Base-by-base conservation (phyloP, 352 stramenopile genomes). In the Pythium biforme region DNA sequence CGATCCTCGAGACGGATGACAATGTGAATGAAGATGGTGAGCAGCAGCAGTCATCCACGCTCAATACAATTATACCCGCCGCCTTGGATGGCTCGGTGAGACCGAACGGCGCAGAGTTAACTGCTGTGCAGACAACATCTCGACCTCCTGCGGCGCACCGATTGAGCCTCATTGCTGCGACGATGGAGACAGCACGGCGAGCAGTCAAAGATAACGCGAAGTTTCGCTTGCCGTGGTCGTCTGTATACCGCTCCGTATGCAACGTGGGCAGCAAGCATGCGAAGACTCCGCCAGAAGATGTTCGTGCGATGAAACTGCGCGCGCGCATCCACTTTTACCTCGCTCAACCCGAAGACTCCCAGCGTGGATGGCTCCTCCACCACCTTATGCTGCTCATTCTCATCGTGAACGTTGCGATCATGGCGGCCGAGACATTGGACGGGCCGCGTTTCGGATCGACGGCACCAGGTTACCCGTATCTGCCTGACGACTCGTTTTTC, bases 341-440 rank as follows among this genome's bases (percentile, higher is more conserved):
- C 4, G 61, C 62, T 6, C 65, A 73, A 12, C 75, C 75, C 0
- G 75, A 84, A 46, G 67, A 84, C 46, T 80, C 77, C 8, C 56
- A 49, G 25, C 4, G 76, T 17, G 75, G 77, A 9, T 80, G 77
- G 74, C 19, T 62, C 9, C 15, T 85, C 1, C 75, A 82, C 40
- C 70, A 76, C 15, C 22, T 68, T 19, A 22, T 80, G 23, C 68
- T 80, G 55, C 1, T 81, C 4, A 22, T 83, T 0, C 33, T 91
- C 49, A 52, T 89, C 15, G 5, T 86, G 15, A 83, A 77, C 39
- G 77, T 80, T 41, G 54, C 41, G 1, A 47, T 72, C 14, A 67
- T 91, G n/a, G 76, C 79, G 10, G 67, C 83, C 7, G 66, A 88
- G 62, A 91, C 81, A 7, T 89, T 77, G 29, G 81, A 91, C 46